Conservation (phyloP, 2,329 filamentous ascomycete species). For the Setomelanomma holmii region DNA sequence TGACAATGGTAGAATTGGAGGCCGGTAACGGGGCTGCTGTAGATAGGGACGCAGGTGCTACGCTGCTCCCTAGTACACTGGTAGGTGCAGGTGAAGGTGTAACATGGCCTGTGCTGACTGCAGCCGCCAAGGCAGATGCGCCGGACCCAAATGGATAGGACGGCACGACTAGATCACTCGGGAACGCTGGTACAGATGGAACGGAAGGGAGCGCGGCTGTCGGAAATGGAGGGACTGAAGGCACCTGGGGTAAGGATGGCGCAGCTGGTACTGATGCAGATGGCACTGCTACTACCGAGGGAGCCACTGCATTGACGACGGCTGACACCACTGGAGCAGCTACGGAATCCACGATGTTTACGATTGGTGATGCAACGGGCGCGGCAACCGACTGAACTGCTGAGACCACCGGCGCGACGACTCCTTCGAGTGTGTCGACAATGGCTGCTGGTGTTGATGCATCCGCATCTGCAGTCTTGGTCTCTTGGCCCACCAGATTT, state of each 20-base stretch:
- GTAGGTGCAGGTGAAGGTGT: slow-evolving; percentile 16
- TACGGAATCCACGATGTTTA: not conserved
- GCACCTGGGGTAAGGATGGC: slow-evolving; percentile 14
- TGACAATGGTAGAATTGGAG: slow-evolving; percentile 24
- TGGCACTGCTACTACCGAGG: slow-evolving; percentile 7
- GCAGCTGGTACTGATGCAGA: slow-evolving; percentile 10
- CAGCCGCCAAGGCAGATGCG: slow-evolving; percentile 12
- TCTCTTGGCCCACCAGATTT: slow-evolving; percentile 35
- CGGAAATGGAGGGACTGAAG: slow-evolving; percentile 22
- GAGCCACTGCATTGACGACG: not conserved
- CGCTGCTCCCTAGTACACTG: slow-evolving; percentile 6
- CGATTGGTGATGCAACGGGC: slow-evolving; percentile 1
- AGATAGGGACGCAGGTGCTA: slow-evolving; percentile 1
- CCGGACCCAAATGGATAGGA: slow-evolving; percentile 43
- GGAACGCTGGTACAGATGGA: slow-evolving; percentile 45
- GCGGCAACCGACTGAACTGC: not conserved
- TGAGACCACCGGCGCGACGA: not conserved
- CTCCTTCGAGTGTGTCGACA: not conserved
- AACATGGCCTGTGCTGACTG: slow-evolving; percentile 7
- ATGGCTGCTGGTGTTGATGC: slow-evolving; percentile 11
- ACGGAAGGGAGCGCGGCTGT: slow-evolving; percentile 27
- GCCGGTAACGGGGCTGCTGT: slow-evolving; percentile 5
- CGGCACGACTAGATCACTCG: slow-evolving; percentile 42
- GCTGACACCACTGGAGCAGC: slow-evolving; percentile 14
- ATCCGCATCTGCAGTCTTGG: slow-evolving; percentile 19